These are phyloP conservation scores for Styphnolobium japonicum DNA, from an alignment of 306 rosid genomes.

Conservation along the genomic window DNA sequence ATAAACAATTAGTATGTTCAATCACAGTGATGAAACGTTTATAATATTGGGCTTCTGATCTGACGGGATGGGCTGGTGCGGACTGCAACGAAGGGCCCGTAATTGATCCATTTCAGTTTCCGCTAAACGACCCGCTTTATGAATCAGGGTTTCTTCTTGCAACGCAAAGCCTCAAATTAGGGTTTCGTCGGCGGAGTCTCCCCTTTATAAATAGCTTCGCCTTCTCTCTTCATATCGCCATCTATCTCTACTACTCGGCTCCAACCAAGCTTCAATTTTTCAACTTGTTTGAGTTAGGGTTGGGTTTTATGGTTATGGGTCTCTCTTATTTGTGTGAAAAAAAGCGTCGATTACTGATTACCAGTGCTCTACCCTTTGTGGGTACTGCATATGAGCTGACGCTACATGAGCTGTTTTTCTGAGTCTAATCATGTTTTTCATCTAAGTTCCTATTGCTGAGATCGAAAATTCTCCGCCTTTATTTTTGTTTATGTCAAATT, in stretches of 20 bases:
- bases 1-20: no score
- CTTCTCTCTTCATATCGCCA: not conserved
- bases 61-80: no score
- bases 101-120: not conserved
- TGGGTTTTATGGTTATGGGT: not conserved
- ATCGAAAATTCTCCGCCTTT: not conserved
- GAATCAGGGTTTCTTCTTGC: no score
- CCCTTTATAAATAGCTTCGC: not conserved
- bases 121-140: no score
- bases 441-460: conserved; percentile 18
- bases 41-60: no score
- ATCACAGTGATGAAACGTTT: no score
- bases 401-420: conserved; percentile 30
- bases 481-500: not conserved
- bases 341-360: conserved; percentile 51
- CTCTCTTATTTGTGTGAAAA: not conserved
- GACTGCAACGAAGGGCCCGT: no score
- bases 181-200: conserved; percentile 25
- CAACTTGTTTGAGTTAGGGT: no score
- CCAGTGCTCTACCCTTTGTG: conserved; percentile 27
- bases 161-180: conserved; percentile 28
- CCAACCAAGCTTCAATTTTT: no score
- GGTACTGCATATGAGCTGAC: conserved; percentile 48
- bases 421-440: not conserved
- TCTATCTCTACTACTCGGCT: not conserved